Evolutionary conservation across 352 stramenopile genomes (phyloP), one percentile per base, ranked within the genome.

Genomic region (Aphanomyces stellatus): DNA sequence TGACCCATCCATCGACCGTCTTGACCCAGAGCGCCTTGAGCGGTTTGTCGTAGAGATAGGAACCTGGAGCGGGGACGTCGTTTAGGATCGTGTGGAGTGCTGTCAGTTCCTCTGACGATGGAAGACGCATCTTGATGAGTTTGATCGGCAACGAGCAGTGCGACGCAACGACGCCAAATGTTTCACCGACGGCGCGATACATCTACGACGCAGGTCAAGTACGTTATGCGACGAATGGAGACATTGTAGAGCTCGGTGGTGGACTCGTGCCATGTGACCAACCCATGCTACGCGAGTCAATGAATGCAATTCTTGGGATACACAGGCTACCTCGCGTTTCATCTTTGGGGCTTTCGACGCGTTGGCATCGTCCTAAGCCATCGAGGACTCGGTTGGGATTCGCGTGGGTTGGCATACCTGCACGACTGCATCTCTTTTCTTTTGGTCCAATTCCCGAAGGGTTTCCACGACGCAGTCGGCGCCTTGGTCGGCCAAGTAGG

Each of bases 41-140:
- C 49, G 74, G 72, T 69, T 90, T 92, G 59, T 94, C 85, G 25
- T 87, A 91, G 75, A 91, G 84, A 65, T 88, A 94, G 0, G 68
- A 66, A 1, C 85, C 85, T 4, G 59, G 6, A 69, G 53, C 43
- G 41, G 43, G 22, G 43, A 41, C 31, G n/a, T 56, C 60, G 17
- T 57, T 24, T 27, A 22, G 13, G 17, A 19, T 22, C 27, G 37
- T n/a, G 6, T 57, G 17, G 13, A 57, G n/a, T 17, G 49, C 27
- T 15, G 49, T 24, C 17, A 57, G 48, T 34, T 91, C 78, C n/a
- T 80, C 69, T 0, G 46, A 15, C 0, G 74, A 74, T 1, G 85
- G 82, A 17, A 81, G 74, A 13, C 69, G 76, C 34, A 90, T 61
- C 10, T 88, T 74, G 11, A 87, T 77, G 28, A 94, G 70, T 63